Evolutionary conservation across 78 protist genomes (phyloP).

Genomic region (Paulinella micropora): DNA sequence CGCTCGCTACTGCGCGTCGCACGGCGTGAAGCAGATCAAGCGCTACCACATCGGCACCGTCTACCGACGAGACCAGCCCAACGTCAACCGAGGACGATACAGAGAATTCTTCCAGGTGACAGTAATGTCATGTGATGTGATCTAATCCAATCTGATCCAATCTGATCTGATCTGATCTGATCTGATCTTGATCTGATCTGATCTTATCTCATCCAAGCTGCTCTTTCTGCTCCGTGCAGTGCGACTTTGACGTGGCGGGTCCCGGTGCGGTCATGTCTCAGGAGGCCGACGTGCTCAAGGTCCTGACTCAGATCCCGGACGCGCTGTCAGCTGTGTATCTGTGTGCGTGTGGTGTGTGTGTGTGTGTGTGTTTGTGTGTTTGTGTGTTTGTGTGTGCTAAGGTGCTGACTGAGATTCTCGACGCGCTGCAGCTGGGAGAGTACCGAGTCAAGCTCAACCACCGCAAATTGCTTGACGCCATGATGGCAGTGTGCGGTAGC

Average conservation of each 20-base stretch:
- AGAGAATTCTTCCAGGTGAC: slow-evolving; percentile 90
- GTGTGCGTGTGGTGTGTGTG: no score
- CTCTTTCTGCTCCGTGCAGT: neutral
- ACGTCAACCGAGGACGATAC: slow-evolving; percentile 61
- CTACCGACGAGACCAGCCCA: slow-evolving; percentile 82
- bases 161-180: no score
- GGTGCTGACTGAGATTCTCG: no score
- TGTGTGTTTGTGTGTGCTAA: no score
- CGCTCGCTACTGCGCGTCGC: slow-evolving; percentile 74
- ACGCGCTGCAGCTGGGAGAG: no score
- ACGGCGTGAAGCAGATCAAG: slow-evolving; percentile 45
- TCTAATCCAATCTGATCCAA: slow-evolving; percentile 23
- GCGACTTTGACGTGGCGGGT: slow-evolving; percentile 85
- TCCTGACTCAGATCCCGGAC: slow-evolving; percentile 53
- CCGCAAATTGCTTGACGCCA: no score
- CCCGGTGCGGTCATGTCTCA: slow-evolving; percentile 70
- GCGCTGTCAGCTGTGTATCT: slow-evolving; percentile 25
- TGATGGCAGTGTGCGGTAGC: no score
- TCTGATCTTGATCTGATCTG: no score
- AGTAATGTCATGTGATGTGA: no score
- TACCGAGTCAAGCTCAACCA: no score
- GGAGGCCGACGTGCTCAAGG: slow-evolving; percentile 68
- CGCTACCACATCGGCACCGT: slow-evolving; percentile 85
- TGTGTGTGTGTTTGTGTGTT: no score
- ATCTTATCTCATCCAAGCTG: neutral